Evolutionary conservation across 345 rosid genomes (phyloP).

Genomic region (Camelina laxa): DNA sequence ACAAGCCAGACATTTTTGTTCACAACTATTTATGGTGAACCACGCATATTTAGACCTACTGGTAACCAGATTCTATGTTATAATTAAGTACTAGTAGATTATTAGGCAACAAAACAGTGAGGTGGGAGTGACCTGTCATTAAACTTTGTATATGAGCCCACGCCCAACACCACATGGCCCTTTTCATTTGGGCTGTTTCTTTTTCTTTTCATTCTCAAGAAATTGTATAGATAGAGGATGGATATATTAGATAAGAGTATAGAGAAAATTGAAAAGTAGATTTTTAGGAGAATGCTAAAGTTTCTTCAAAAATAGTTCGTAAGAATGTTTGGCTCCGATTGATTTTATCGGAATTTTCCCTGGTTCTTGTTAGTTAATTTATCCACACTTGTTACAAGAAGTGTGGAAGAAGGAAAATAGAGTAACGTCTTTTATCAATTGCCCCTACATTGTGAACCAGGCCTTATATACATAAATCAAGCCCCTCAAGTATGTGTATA

Average conservation of each 20-base stretch:
- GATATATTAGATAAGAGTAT: neutral
- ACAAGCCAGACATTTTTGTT: constrained; percentile 84
- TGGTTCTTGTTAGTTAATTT: neutral
- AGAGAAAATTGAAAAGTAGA: neutral
- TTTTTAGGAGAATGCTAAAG: constrained; percentile 16
- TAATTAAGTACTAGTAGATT: too few relatives aligned
- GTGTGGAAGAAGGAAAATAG: constrained; percentile 17
- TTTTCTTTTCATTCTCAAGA: neutral
- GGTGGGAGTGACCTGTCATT: too few relatives aligned
- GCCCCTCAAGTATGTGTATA: constrained; percentile 3
- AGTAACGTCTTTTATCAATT: neutral
- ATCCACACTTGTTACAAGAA: constrained; percentile 2
- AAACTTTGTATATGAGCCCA: too few relatives aligned
- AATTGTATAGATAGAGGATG: neutral
- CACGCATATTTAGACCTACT: constrained; percentile 91
- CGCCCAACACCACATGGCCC: too few relatives aligned
- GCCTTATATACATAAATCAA: neutral
- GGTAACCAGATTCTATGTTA: too few relatives aligned
- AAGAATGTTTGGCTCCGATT: neutral
- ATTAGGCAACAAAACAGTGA: too few relatives aligned
- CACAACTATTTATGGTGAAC: constrained; percentile 87
- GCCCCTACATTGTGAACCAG: neutral
- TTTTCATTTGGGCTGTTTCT: neutral
- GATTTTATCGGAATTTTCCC: neutral
- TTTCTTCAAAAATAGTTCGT: neutral